A percentile compares a stretch with the other conserved stretches of the same genome.
These are phyloP conservation scores for Kentomonas sorsogonicus DNA, from an alignment of 208 protist species.

Conservation along the genomic window DNA sequence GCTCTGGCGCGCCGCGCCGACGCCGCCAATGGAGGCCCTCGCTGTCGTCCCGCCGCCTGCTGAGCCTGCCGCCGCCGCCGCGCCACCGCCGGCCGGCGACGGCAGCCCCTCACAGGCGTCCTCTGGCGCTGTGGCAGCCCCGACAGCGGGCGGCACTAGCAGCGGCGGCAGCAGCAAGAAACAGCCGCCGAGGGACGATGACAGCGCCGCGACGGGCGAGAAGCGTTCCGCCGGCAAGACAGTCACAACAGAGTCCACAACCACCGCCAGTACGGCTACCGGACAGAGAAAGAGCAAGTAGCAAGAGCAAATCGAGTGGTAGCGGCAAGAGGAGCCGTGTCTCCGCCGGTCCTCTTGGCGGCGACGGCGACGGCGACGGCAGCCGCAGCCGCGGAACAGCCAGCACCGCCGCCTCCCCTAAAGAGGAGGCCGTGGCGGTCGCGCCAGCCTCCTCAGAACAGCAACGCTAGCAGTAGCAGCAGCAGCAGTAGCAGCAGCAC, in stretches of 20 bases:
- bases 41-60: neutral
- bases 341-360: no score
- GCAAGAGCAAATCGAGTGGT: no score
- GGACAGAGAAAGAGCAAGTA: no score
- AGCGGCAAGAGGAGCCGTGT: no score
- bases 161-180: no score
- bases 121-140: neutral
- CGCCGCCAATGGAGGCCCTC: neutral
- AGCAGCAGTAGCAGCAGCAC: neutral
- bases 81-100: no score
- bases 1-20: neutral
- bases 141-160: no score
- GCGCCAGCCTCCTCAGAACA: neutral
- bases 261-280: slow-evolving; percentile 1
- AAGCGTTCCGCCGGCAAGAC: neutral
- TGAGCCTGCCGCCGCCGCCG: neutral
- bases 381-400: neutral
- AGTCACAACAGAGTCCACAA: neutral
- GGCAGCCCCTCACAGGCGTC: neutral
- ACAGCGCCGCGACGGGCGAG: no score
- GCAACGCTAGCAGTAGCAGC: slow-evolving; percentile 4
- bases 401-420: neutral
- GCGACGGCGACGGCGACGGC: neutral
- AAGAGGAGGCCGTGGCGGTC: no score
- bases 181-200: no score